Base-by-base conservation (phyloP, 352 stramenopile species). In the Phytophthora sojae region DNA sequence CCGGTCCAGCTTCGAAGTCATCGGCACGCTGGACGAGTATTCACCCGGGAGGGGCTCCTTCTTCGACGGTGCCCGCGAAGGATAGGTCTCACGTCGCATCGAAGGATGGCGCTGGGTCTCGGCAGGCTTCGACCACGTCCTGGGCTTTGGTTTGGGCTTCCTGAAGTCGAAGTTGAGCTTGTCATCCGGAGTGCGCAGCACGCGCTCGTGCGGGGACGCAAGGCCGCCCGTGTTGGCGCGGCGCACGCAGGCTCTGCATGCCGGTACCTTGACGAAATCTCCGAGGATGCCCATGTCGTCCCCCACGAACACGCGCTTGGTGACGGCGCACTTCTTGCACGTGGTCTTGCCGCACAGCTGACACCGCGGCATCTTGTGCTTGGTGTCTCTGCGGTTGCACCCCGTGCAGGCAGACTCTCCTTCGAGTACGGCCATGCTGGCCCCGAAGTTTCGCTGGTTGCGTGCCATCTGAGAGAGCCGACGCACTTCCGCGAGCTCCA, bases 401-500 rank as follows among this genome's bases (percentile, higher is more conserved):
- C 79, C 71, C n/a, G 61, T 64, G 50, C 73, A 82, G 17, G 55
- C 42, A 4, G 59, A 52, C 29, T 35, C 42, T 0, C 57, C 45
- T 29, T 75, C 67, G 9, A 82, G 63, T n/a, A 76, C 44, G 4
- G 68, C 71, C 32, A 14, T 39, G 9, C 29, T 68, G 8, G 62
- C 47, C 6, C 68, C 68, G 35, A 70, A 74, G 35, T 69, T 71
- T 17, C 78, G 81, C 11, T 80, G 77, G 3, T 75, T 64, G 7
- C 73, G 71, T 4, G 85, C 71, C 77, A 89, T 86, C 37, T 81
- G 73, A 1, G 84, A 90, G 29, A 92, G 72, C 2, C 80, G 74
- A 49, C 85, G 86, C 37, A 81, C 75, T 42, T 92, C 80, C 7
- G 80, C 84, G 53, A 86, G 67, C 3, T 87, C 84, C 6, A 88